Evolutionary conservation across 345 rosid species (phyloP), one percentile per base, ranked within the genome.

Genomic region (Mangifera indica): DNA sequence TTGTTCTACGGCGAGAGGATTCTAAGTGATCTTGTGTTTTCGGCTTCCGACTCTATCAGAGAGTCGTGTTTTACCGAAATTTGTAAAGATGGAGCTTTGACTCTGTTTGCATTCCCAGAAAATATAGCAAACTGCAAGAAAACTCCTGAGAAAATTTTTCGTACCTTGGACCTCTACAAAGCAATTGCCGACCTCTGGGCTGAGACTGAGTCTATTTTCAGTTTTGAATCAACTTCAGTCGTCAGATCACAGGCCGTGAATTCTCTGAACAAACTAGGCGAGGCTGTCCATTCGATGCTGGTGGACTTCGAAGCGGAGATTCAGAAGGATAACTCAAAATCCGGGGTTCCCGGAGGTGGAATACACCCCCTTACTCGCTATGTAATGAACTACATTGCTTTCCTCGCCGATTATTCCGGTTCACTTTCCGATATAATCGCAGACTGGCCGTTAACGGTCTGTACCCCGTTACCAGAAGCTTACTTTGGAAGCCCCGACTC

Each of bases 321-420:
- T 57, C 74, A 81, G 8, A 90, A 86, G 66, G 91, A 87, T 61
- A 67, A 72, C 2, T 88, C 94, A 12, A 90, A 83, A 71, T 37
- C 69, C 17, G 62, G 84, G 0, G 57, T 84, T 0, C 85, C 87
- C 52, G 92, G 97, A 46, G 98, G 93, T 0, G 96, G 93, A 0
- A 78, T 91, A 67, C 98, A 93, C 67, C 97, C 97, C 1, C 81
- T 91, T 2, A 89, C 92, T 0, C 89, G 94, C 37, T 88, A 91
- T 68, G 91, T 89, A 0, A 91, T 89, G 97, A 91, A 93, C 68
- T 93, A 91, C 81, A 72, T 91, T 74, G 48, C 86, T 3, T 81
- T 91, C 81, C 84, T 91, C 66, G 74, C 87, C 24, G 97, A 91
- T 52, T 93, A 91, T 88, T 61, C 67, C 61, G 86, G 79, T 1